Percentiles rank a stretch among this genome's conserved stretches.
Conservation (phyloP, 2,329 filamentous ascomycete species). For the Trichoderma cornu-damae region DNA sequence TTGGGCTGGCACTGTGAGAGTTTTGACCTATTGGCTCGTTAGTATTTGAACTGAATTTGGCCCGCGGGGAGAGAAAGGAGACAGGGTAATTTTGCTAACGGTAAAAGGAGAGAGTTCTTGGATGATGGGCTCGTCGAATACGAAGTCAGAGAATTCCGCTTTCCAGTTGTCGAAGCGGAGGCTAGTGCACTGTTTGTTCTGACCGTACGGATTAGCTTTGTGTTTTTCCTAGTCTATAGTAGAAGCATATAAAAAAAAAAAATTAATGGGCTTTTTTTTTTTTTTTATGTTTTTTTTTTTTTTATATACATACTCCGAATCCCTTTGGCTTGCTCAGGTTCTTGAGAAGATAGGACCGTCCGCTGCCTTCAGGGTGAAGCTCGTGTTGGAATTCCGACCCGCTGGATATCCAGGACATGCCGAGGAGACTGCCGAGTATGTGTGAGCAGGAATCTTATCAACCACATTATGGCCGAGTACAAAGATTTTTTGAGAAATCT, state of each 20-base stretch:
- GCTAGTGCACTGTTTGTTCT: slow-evolving; percentile 16
- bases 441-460: slow-evolving; percentile 13
- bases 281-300: background rate
- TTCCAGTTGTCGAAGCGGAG: slow-evolving; percentile 17
- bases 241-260: too few species aligned
- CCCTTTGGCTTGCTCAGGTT: slow-evolving; percentile 16
- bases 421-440: slow-evolving; percentile 12
- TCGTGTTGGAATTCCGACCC: slow-evolving; percentile 15
- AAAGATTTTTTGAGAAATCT: slow-evolving; percentile 12
- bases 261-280: background rate
- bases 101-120: slow-evolving; percentile 15
- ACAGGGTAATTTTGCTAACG: background rate
- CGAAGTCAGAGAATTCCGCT: slow-evolving; percentile 12
- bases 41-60: background rate
- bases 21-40: slow-evolving; percentile 1
- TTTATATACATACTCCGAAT: slow-evolving; percentile 12
- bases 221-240: background rate
- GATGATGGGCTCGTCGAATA: slow-evolving; percentile 16
- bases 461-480: slow-evolving; percentile 5
- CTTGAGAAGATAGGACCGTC: slow-evolving; percentile 14
- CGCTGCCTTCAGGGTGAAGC: slow-evolving; percentile 9
- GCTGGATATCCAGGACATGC: slow-evolving; percentile 16
- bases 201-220: background rate
- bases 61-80: too few species aligned
- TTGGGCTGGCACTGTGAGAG: slow-evolving; percentile 8